Evolutionary conservation across 768 basidiomycete genomes (phyloP).

Genomic region (Rhizopogon vinicolor): DNA sequence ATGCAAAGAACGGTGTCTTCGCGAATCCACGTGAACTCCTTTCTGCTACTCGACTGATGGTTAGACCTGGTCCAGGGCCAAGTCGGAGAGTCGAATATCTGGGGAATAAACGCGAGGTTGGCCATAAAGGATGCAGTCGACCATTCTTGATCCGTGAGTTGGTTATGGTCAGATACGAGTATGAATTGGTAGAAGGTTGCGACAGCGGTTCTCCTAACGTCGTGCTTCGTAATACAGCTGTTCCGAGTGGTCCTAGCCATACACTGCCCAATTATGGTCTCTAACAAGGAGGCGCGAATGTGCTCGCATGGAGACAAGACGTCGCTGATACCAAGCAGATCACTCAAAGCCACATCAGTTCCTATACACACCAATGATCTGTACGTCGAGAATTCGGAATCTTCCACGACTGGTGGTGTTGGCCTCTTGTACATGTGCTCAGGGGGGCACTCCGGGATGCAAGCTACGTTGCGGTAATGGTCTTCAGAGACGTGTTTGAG

Average conservation of each 20-base stretch:
- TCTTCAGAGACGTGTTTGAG: too few species aligned
- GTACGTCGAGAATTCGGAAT: too few species aligned
- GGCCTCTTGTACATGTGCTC: too few species aligned
- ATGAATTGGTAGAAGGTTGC: not conserved
- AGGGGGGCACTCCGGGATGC: too few species aligned
- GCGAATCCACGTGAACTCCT: not conserved
- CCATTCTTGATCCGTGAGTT: not conserved
- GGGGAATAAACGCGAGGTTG: not conserved
- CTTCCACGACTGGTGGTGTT: too few species aligned
- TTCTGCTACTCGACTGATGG: not conserved
- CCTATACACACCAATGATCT: too few species aligned
- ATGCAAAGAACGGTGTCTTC: slow-evolving; percentile 1
- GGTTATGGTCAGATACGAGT: not conserved
- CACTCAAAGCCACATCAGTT: not conserved
- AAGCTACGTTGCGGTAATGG: too few species aligned
- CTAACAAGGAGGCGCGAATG: not conserved
- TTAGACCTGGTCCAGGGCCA: too few species aligned
- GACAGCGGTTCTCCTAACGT: too few species aligned
- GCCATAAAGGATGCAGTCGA: not conserved
- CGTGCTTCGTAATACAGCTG: too few species aligned
- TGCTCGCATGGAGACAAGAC: not conserved
- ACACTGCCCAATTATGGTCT: not conserved
- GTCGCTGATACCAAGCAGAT: not conserved
- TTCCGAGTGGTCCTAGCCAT: not conserved
- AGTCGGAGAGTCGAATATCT: not conserved